Evolutionary conservation across 345 rosid genomes (phyloP), one percentile per base, ranked within the genome.

Genomic region (Triadica sebifera): DNA sequence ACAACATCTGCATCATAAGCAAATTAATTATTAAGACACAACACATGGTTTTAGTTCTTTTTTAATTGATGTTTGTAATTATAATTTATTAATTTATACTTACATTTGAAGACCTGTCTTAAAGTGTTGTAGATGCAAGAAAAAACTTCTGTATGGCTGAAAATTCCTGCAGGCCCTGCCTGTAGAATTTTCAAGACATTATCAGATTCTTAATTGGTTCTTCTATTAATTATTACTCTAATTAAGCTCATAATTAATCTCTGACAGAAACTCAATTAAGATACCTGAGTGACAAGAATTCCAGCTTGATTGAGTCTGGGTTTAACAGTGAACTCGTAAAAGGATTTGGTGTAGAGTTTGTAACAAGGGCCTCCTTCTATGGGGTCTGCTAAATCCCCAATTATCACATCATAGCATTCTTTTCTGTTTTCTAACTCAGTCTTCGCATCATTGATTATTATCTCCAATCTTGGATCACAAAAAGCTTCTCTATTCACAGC

Each of bases 151-250:
- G 84, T 86, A 73, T 87, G 93, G 85, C 83, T 89, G 79, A 89
- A 89, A 63, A 89, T 87, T 77, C 93, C 90, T 15, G 93, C 93
- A 22, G 93, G 90, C 13, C 93, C 93, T 8, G 93, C 93, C 93
- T 88, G 65, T 61, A 78, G n/a, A 80, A 25, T 45, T 25, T 46
- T 60, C 39, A 12, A 1, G 19, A 38, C 34, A 29, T 29, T 29
- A 1, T 29, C 34, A n/a, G n/a, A n/a, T 29, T 29, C 1, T 29
- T 29, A 29, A 29, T 1, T 29, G 34, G 34, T 29, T 29, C 34
- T 29, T 29, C 2, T 29, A 29, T 29, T 29, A 29, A 29, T 29
- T 29, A 29, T 29, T 29, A 29, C 34, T 2, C 34, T 29, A 29
- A 29, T 29, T 29, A 29, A 29, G 34, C 34, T 29, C 34, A 17